Evolutionary conservation across 1,139 yeast species (phyloP).

Genomic region (Protomyces inouyei): DNA sequence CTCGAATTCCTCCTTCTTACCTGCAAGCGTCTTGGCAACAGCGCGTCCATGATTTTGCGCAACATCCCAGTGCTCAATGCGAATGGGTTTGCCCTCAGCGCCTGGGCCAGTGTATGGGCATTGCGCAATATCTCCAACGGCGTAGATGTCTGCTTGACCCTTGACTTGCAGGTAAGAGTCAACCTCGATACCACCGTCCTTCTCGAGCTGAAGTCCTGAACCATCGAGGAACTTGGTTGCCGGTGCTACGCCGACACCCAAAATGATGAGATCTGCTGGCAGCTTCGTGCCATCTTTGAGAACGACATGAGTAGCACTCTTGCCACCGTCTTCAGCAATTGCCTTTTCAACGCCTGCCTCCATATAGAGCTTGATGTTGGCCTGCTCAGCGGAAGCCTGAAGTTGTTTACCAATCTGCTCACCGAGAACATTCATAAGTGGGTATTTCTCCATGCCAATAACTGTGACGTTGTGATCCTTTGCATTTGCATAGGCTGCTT

Average conservation of each 20-base stretch:
- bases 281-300: slow-evolving; percentile 29
- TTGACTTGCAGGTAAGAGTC: slow-evolving; percentile 27
- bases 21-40: slow-evolving; percentile 25
- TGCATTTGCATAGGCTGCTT: slow-evolving; percentile 27
- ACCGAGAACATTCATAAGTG: slow-evolving; percentile 28
- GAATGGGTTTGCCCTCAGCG: slow-evolving; percentile 25
- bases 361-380: slow-evolving; percentile 27
- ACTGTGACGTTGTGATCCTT: slow-evolving; percentile 28
- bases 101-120: slow-evolving; percentile 29
- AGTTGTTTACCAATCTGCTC: slow-evolving; percentile 25
- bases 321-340: slow-evolving; percentile 10
- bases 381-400: slow-evolving; percentile 23
- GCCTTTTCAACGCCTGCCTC: slow-evolving; percentile 29
- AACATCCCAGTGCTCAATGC: slow-evolving; percentile 31
- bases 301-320: slow-evolving; percentile 19
- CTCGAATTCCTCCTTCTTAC: slow-evolving; percentile 26
- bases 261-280: slow-evolving; percentile 29
- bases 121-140: slow-evolving; percentile 31
- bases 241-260: slow-evolving; percentile 30
- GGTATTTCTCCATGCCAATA: slow-evolving; percentile 27
- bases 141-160: slow-evolving; percentile 29
- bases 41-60: slow-evolving; percentile 29
- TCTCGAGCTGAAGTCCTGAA: slow-evolving; percentile 25
- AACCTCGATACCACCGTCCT: slow-evolving; percentile 29
- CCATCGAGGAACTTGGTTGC: slow-evolving; percentile 27